phyloP scores from a whole-genome alignment of 371 early-diverging fungal species.

The Mucor circinelloides region DNA sequence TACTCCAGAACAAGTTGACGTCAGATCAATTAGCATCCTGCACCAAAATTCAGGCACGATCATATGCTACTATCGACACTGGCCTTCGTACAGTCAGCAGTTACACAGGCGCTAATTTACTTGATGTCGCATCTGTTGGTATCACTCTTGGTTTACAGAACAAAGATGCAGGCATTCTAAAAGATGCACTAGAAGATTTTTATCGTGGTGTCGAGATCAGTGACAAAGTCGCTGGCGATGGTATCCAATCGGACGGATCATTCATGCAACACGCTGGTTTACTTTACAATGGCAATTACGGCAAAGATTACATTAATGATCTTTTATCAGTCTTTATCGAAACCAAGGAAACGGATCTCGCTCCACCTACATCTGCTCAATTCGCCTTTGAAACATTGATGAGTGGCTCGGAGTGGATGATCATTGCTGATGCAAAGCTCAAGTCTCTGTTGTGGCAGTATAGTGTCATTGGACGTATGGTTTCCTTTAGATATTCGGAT shows the following conservation, averaged over 20 bases:
- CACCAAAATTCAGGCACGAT: conserved; percentile 20
- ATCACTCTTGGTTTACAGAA: conserved; percentile 22
- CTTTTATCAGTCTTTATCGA: conserved; percentile 25
- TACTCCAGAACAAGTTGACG: conserved; percentile 12
- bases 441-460: conserved; percentile 33
- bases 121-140: conserved; percentile 32
- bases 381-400: conserved; percentile 22
- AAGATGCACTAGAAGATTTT: conserved; percentile 16
- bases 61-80: conserved; percentile 9
- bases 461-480: conserved; percentile 37
- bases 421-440: conserved; percentile 23
- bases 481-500: conserved; percentile 27
- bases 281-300: conserved; percentile 38
- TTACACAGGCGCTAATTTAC: conserved; percentile 30
- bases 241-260: conserved; percentile 39
- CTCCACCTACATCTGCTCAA: conserved; percentile 11
- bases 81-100: not conserved
- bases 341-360: conserved; percentile 18
- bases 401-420: conserved; percentile 40
- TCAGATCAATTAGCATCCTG: conserved; percentile 9
- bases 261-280: conserved; percentile 38
- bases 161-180: conserved; percentile 1
- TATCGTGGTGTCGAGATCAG: conserved; percentile 22
- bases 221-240: conserved; percentile 15
- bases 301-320: conserved; percentile 31